phyloP scores from a whole-genome alignment of 83 land plant genomes.

The Picea abies region DNA sequence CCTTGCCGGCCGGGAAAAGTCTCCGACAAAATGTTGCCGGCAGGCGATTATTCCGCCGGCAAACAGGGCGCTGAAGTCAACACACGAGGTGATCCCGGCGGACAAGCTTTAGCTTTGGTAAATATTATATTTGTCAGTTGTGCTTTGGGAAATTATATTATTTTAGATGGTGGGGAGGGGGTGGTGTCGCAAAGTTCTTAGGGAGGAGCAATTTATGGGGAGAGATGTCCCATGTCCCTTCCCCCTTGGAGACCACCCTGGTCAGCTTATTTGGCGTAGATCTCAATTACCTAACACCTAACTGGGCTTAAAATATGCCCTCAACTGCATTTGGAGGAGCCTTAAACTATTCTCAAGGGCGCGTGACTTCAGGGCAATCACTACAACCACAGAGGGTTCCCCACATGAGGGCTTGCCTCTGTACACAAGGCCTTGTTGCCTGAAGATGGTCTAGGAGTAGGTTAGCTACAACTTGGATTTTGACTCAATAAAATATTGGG shows the following conservation, averaged over 20 bases:
- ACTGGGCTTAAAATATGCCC: too few species aligned
- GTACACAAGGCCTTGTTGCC: too few species aligned
- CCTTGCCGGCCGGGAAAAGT: slow-evolving; percentile 4
- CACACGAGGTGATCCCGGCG: not conserved
- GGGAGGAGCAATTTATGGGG: slow-evolving; percentile 15
- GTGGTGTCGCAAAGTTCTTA: not conserved
- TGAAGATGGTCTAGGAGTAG: too few species aligned
- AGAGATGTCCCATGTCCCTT: not conserved
- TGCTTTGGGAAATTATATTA: not conserved
- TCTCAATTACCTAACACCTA: not conserved
- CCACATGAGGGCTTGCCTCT: too few species aligned
- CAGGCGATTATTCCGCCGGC: not conserved
- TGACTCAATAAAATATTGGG: too few species aligned
- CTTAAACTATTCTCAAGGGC: too few species aligned
- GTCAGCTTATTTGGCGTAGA: slow-evolving; percentile 9
- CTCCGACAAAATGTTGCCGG: slow-evolving; percentile 14
- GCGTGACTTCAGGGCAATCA: too few species aligned
- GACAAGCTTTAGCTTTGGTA: not conserved
- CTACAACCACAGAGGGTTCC: too few species aligned
- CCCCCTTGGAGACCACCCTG: slow-evolving; percentile 20
- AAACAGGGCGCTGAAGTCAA: slow-evolving; percentile 5
- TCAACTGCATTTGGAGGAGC: too few species aligned
- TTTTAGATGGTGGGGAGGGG: not conserved
- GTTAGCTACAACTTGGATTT: too few species aligned
- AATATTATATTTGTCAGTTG: not conserved